Base-by-base conservation (phyloP, 768 basidiomycete genomes). In the Collybiopsis confluens region DNA sequence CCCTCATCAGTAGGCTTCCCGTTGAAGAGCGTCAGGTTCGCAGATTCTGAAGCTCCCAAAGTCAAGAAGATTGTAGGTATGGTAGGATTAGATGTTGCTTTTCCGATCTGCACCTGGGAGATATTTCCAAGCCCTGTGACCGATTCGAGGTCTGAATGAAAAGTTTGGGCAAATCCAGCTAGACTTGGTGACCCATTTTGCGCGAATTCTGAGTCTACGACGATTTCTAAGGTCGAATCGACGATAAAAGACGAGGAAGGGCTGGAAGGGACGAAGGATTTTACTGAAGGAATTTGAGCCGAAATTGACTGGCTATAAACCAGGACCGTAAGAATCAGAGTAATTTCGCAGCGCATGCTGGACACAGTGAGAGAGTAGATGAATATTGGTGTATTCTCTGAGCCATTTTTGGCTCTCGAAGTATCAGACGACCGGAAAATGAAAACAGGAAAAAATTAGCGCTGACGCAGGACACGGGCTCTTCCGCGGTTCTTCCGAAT, bases 211-310 rank as follows among this genome's bases (percentile, higher is more conserved):
- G 63, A 55, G 55, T 74, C 72, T n/a, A 76, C 72, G 13, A 73
- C 23, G 27, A 76, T 69, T 42, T 62, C 62, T 13, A 70, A 67
- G 42, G 58, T 52, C 4, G 68, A 41, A 6, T 61, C 53, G 13
- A 75, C 63, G 38, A 60, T 16, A 52, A 75, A 76, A 11, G 56
- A 63, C 10, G 55, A 54, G 3, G 6, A 6, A 13, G n/a, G 52
- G 24, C 54, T 33, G 1, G 62, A 57, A 0, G 61, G 57, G 26
- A 55, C 52, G 56, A 74, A 74, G 0, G 64, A 66, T 8, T 66
- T 66, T 15, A 73, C 44, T 27, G 72, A 70, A 2, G 72, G 72
- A 9, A 75, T 70, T 55, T 73, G 73, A 16, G 70, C 45, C 21
- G 23, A 47, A 10, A 3, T 20, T 33, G 8, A 30, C 63, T 11